Evolutionary conservation across 176 grass and related monocot species (phyloP).

Genomic region (Oryza officinalis): DNA sequence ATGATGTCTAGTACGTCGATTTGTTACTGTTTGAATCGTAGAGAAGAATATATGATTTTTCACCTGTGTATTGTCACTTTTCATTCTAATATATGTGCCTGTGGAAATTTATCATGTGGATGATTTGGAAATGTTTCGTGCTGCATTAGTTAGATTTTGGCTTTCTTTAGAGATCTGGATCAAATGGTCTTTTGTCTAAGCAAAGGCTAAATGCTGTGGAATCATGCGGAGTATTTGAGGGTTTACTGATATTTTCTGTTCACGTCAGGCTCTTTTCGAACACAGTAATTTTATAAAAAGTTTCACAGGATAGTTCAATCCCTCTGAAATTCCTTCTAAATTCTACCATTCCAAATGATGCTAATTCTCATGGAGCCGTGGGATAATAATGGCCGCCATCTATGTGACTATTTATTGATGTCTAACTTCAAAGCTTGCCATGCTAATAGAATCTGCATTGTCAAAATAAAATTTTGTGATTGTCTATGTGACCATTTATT

Average conservation of each 20-base stretch:
- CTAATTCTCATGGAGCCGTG: no score
- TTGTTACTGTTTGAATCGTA: not conserved
- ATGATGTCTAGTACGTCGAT: constrained; percentile 8
- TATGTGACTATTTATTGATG: not conserved
- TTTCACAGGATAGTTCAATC: no score
- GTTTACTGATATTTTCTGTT: constrained; percentile 7
- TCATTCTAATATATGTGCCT: not conserved
- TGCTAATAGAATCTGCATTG: not conserved
- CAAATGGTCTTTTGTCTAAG: not conserved
- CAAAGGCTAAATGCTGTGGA: not conserved
- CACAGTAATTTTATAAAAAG: no score
- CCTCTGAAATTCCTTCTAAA: no score
- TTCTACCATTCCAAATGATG: no score
- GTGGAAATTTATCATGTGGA: not conserved
- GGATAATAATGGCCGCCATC: no score
- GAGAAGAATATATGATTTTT: not conserved
- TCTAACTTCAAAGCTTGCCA: not conserved
- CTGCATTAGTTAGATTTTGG: not conserved
- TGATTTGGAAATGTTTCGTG: not conserved
- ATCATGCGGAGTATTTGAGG: not conserved
- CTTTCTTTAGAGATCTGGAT: not conserved
- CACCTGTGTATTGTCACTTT: not conserved
- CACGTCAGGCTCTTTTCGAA: no score
- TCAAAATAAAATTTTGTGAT: not conserved
- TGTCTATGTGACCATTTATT: not conserved